These are phyloP conservation scores for Penicillium malachiteum DNA, from an alignment of 495 filamentous ascomycete species.

Conservation along the genomic window DNA sequence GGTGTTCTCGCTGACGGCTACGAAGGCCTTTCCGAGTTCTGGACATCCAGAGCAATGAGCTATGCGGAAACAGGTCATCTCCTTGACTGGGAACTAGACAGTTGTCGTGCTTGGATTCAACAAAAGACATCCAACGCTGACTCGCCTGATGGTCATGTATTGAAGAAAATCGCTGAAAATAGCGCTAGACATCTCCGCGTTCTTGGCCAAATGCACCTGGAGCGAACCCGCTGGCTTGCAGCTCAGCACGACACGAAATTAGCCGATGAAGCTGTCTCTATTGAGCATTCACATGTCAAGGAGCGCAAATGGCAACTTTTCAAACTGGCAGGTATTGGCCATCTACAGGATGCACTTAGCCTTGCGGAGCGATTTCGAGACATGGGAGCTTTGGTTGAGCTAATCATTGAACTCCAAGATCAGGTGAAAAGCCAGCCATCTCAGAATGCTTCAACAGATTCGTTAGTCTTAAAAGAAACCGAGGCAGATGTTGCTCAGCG, in stretches of 20 bases:
- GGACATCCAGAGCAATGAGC: conserved; percentile 61
- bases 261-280: conserved; percentile 42
- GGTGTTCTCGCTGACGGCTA: conserved; percentile 64
- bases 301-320: conserved; percentile 59
- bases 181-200: conserved; percentile 56
- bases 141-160: conserved; percentile 30
- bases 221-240: conserved; percentile 61
- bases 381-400: conserved; percentile 66
- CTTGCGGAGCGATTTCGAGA: conserved; percentile 74
- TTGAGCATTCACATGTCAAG: conserved; percentile 49
- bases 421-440: conserved; percentile 30
- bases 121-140: conserved; percentile 30
- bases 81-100: conserved; percentile 45
- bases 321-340: conserved; percentile 66
- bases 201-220: conserved; percentile 58
- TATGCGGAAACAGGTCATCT: conserved; percentile 52
- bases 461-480: conserved; percentile 13
- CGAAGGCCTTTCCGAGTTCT: conserved; percentile 68
- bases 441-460: conserved; percentile 6
- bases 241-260: conserved; percentile 48
- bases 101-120: conserved; percentile 41
- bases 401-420: conserved; percentile 50
- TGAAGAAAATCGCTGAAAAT: conserved; percentile 50
- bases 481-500: conserved; percentile 40
- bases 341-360: conserved; percentile 63